phyloP scores from a whole-genome alignment of 2,329 filamentous ascomycete genomes.

The Colletotrichum caudatum region DNA sequence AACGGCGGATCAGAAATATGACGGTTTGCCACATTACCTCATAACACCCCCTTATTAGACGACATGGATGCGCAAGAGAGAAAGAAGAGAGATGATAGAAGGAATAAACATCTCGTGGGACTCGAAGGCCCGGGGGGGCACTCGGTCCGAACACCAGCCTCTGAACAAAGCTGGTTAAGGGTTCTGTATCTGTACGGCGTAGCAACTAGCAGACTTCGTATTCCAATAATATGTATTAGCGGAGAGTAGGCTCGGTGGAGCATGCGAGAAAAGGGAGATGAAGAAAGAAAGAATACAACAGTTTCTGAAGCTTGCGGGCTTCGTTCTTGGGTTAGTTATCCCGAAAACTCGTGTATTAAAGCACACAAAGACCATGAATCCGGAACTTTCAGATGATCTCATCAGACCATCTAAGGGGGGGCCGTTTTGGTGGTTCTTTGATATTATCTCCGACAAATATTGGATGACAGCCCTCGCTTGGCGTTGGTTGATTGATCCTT shows the following conservation, averaged over 20 bases:
- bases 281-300: neutral
- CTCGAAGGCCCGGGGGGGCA: slow-evolving; percentile 13
- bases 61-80: neutral
- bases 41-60: neutral
- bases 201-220: slow-evolving; percentile 21
- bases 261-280: neutral
- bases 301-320: neutral
- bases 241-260: slow-evolving; percentile 20
- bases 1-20: neutral
- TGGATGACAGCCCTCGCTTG: slow-evolving; percentile 15
- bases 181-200: slow-evolving; percentile 25
- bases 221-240: slow-evolving; percentile 33
- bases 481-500: neutral
- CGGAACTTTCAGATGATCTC: rapidly evolving
- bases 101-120: neutral
- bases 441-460: neutral
- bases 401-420: neutral
- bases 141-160: slow-evolving; percentile 21
- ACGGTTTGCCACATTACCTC: neutral
- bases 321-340: neutral
- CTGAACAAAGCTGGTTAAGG: slow-evolving; percentile 15
- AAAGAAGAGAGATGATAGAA: neutral
- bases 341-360: neutral
- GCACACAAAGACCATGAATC: no score
- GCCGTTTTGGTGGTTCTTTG: neutral